phyloP scores from a whole-genome alignment of 805 yeast species.

The Lipomyces yamanashiensis region DNA sequence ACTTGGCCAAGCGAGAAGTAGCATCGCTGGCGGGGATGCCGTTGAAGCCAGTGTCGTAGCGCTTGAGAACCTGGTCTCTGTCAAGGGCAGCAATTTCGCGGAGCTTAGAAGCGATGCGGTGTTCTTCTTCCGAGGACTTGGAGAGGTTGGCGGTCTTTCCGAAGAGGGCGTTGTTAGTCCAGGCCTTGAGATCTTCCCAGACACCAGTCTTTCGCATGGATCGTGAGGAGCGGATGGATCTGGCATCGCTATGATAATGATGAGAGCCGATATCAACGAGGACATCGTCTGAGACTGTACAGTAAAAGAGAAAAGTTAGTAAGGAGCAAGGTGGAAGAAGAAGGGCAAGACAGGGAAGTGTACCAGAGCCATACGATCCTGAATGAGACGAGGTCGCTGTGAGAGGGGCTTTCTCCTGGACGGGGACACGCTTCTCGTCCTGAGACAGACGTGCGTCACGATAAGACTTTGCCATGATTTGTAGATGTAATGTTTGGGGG shows the following conservation, averaged over 20 bases:
- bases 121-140: conserved; percentile 34
- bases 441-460: conserved; percentile 19
- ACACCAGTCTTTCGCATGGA: conserved; percentile 5
- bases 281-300: conserved; percentile 24
- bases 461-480: conserved; percentile 10
- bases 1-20: conserved; percentile 19
- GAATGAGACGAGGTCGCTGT: conserved; percentile 5
- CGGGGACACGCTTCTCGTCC: conserved; percentile 31
- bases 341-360: neutral
- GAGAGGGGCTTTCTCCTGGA: conserved; percentile 27
- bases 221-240: conserved; percentile 20
- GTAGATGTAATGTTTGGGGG: neutral
- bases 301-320: neutral
- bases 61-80: conserved; percentile 23
- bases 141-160: conserved; percentile 35
- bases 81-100: conserved; percentile 30
- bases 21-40: conserved; percentile 31
- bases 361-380: conserved; percentile 25
- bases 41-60: conserved; percentile 27
- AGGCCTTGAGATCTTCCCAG: conserved; percentile 19
- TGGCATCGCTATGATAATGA: conserved; percentile 16
- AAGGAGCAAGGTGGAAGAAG: neutral
- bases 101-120: conserved; percentile 26
- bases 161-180: conserved; percentile 29
- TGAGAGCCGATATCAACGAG: conserved; percentile 28